phyloP scores from a whole-genome alignment of 2,329 filamentous ascomycete species.

The Pseudocercospora eumusae region DNA sequence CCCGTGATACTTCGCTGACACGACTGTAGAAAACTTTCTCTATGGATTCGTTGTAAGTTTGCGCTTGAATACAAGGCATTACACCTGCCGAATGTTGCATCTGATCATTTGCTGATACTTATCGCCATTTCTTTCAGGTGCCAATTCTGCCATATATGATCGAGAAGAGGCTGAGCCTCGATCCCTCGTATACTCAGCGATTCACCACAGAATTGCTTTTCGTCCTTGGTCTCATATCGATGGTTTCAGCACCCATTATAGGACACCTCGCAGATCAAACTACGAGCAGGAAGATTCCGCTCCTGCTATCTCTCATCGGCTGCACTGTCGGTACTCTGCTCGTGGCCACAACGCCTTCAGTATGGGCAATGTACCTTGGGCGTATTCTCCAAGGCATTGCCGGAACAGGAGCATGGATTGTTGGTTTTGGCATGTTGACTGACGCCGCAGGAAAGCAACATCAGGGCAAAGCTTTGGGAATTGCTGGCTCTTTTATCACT shows the following conservation, averaged over 20 bases:
- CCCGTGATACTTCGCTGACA: not conserved
- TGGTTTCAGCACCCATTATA: constrained; percentile 36
- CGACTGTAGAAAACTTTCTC: not conserved
- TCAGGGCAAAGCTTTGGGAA: constrained; percentile 23
- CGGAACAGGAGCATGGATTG: constrained; percentile 24
- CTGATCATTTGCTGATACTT: not conserved
- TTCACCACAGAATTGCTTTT: constrained; percentile 22
- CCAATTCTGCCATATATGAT: constrained; percentile 28
- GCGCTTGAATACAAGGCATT: no score
- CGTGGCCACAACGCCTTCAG: constrained; percentile 16
- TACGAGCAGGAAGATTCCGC: constrained; percentile 21
- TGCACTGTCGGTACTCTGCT: constrained; percentile 23
- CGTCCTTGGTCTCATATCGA: constrained; percentile 48
- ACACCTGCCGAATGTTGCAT: no score
- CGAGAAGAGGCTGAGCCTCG: constrained; percentile 20
- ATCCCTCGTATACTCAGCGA: constrained; percentile 21
- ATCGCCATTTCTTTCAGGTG: constrained; percentile 17
- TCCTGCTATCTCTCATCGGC: constrained; percentile 21
- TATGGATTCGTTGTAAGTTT: not conserved
- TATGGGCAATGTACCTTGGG: constrained; percentile 23
- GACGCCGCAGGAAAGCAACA: constrained; percentile 22
- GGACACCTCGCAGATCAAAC: constrained; percentile 25
- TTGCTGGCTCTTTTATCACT: constrained; percentile 21
- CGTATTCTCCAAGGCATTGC: constrained; percentile 24
- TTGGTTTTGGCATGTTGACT: constrained; percentile 25